Percentiles rank a stretch among this genome's conserved stretches.
phyloP scores from a whole-genome alignment of 768 basidiomycete species.

The Pisolithus orientalis region DNA sequence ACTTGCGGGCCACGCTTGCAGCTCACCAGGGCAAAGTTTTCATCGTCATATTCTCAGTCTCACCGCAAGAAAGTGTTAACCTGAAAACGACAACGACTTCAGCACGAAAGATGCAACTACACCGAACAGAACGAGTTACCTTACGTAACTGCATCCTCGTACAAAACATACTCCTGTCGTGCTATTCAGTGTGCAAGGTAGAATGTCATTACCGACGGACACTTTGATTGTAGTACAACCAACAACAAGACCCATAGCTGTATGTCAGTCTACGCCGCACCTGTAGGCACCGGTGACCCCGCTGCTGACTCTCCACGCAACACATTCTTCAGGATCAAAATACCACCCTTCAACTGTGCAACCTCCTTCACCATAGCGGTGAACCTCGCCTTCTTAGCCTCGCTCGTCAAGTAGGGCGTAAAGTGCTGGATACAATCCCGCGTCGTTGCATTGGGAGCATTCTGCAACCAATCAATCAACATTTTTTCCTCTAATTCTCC shows the following conservation, averaged over 20 bases:
- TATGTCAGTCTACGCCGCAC: conserved; percentile 17
- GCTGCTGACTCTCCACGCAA: conserved; percentile 26
- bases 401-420: conserved; percentile 65
- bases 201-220: neutral
- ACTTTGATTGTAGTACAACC: conserved; percentile 12
- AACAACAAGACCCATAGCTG: conserved; percentile 9
- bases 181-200: neutral
- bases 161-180: neutral
- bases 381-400: conserved; percentile 65
- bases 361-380: conserved; percentile 78
- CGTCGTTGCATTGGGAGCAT: conserved; percentile 63
- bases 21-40: no score
- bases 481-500: conserved; percentile 58
- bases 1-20: no score
- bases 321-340: conserved; percentile 49
- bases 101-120: no score
- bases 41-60: no score
- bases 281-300: conserved; percentile 14
- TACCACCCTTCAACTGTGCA: conserved; percentile 62
- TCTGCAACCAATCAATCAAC: conserved; percentile 73
- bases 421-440: conserved; percentile 79
- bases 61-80: no score
- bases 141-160: no score
- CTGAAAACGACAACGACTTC: no score
- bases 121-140: no score